A percentile compares a stretch with the other conserved stretches of the same genome.
These are phyloP conservation scores for Klebsormidium nitens DNA, from an alignment of 139 green algal genomes.

Conservation along the genomic window DNA sequence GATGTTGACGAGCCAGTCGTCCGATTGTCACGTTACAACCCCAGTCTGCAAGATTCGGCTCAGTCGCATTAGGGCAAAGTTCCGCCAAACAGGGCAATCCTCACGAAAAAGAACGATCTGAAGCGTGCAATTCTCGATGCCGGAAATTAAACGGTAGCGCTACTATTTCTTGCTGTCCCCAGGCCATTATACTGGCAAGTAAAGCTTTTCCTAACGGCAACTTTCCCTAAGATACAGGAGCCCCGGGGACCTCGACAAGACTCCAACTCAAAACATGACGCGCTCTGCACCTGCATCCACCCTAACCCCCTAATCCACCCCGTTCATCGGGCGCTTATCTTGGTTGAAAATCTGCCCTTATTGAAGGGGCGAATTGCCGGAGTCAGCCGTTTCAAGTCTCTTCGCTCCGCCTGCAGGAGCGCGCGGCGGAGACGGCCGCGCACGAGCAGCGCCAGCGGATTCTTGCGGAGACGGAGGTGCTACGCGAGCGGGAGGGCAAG, in stretches of 20 bases:
- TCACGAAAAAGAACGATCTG: background rate
- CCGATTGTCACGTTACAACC: background rate
- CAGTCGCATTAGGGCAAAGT: constrained; percentile 4
- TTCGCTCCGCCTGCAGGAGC: background rate
- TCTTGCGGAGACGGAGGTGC: constrained; percentile 8
- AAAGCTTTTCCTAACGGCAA: too few relatives aligned
- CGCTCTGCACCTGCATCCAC: background rate
- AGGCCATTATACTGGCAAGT: too few relatives aligned
- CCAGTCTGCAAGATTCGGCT: background rate
- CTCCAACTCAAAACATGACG: background rate
- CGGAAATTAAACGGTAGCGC: too few relatives aligned
- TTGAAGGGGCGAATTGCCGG: background rate
- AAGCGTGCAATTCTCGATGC: background rate
- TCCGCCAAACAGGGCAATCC: background rate
- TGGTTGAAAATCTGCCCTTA: background rate
- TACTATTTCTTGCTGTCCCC: too few relatives aligned
- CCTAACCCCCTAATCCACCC: background rate
- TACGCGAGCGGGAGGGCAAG: background rate
- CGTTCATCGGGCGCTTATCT: background rate
- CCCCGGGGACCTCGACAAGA: too few relatives aligned
- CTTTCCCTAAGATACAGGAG: too few relatives aligned
- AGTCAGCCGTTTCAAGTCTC: background rate
- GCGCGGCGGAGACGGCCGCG: constrained; percentile 48
- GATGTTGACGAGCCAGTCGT: background rate
- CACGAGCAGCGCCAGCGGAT: constrained; percentile 23